These are phyloP conservation scores for Suhomyces maxii DNA, from an alignment of 1,139 yeast species.

Conservation along the genomic window DNA sequence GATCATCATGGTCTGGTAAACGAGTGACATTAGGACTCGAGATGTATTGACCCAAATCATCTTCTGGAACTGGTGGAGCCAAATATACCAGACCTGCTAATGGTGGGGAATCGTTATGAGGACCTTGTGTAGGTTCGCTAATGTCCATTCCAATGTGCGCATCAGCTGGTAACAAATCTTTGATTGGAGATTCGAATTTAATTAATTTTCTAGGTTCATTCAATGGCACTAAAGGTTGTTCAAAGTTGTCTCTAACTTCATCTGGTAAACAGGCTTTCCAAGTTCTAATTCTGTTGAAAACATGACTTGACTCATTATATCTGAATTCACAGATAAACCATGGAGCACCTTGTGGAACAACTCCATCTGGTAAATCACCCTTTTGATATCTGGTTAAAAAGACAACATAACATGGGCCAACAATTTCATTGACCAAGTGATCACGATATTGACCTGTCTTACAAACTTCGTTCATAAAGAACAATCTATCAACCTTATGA, in stretches of 20 bases:
- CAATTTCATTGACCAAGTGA: conserved; percentile 81
- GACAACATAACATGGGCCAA: conserved; percentile 92
- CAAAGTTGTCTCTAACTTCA: conserved; percentile 84
- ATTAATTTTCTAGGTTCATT: conserved; percentile 63
- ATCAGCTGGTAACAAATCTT: conserved; percentile 68
- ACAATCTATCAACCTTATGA: conserved; percentile 83
- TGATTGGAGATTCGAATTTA: conserved; percentile 81
- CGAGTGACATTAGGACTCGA: conserved; percentile 50
- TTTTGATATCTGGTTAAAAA: conserved; percentile 92
- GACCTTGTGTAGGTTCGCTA: conserved; percentile 81
- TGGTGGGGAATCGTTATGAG: conserved; percentile 81
- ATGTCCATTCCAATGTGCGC: conserved; percentile 72
- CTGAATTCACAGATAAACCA: conserved; percentile 94
- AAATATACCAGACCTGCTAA: conserved; percentile 85
- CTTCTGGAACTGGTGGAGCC: conserved; percentile 71
- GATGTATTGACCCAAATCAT: conserved; percentile 75
- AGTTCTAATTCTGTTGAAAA: conserved; percentile 90
- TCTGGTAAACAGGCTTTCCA: conserved; percentile 99
- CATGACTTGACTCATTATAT: conserved; percentile 86
- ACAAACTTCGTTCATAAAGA: conserved; percentile 91
- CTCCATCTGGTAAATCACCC: conserved; percentile 79
- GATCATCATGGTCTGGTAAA: conserved; percentile 62
- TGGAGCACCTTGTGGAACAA: conserved; percentile 70
- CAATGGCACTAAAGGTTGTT: conserved; percentile 66
- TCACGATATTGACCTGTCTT: conserved; percentile 97